phyloP scores from a whole-genome alignment of 352 stramenopile genomes.

The Phytophthora kernoviae region DNA sequence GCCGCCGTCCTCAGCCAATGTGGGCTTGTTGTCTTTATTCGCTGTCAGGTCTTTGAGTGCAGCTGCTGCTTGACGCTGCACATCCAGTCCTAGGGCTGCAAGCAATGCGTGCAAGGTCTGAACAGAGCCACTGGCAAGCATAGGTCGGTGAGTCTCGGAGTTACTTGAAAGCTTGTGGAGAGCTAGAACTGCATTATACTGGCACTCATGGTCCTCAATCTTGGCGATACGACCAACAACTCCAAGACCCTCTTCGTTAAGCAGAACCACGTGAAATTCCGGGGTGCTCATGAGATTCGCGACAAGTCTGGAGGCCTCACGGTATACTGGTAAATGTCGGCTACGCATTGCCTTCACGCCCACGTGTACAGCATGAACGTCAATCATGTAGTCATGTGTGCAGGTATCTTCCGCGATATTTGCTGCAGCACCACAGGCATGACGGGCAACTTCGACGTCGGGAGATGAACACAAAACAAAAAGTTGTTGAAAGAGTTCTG shows the following conservation, averaged over 20 bases:
- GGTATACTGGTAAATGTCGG: slow-evolving; percentile 88
- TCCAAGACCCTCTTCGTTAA: slow-evolving; percentile 82
- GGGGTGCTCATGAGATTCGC: slow-evolving; percentile 90
- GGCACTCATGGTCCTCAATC: slow-evolving; percentile 91
- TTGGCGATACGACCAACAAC: slow-evolving; percentile 88
- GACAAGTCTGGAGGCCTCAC: slow-evolving; percentile 91
- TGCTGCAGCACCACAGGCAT: slow-evolving; percentile 90
- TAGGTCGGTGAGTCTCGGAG: slow-evolving; percentile 58
- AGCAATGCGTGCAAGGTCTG: slow-evolving; percentile 78
- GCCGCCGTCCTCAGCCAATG: slow-evolving; percentile 86
- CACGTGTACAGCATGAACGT: slow-evolving; percentile 89
- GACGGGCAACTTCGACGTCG: slow-evolving; percentile 92
- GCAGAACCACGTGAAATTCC: slow-evolving; percentile 80
- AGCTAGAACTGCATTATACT: slow-evolving; percentile 88
- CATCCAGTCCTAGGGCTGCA: slow-evolving; percentile 65
- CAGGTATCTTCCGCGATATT: slow-evolving; percentile 90
- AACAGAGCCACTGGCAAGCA: slow-evolving; percentile 67
- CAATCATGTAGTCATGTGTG: slow-evolving; percentile 85
- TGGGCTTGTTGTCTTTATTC: slow-evolving; percentile 92
- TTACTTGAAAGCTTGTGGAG: slow-evolving; percentile 92
- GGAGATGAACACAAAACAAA: slow-evolving; percentile 75
- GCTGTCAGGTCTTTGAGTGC: slow-evolving; percentile 92
- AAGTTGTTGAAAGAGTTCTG: slow-evolving; percentile 62
- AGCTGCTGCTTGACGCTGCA: slow-evolving; percentile 89
- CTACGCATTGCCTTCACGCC: slow-evolving; percentile 89